Conservation (phyloP, 148 eudicot species). For the Cornus florida region DNA sequence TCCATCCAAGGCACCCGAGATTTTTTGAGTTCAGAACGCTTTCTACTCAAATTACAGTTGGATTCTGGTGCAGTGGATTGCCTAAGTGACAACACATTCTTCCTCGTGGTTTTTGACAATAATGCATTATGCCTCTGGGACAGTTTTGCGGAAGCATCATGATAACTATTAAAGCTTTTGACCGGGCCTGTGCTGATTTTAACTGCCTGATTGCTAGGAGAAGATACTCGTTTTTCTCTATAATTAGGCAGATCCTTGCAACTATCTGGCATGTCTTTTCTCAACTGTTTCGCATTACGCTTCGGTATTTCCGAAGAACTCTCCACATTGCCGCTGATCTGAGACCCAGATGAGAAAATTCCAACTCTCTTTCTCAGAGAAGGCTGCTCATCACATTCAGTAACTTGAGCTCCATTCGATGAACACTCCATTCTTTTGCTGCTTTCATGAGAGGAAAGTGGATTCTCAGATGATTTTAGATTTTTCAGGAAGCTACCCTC, state of each 20-base stretch:
- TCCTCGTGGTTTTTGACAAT: constrained; percentile 28
- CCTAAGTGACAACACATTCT: constrained; percentile 19
- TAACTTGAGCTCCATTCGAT: constrained; percentile 11
- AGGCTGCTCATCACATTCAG: constrained; percentile 17
- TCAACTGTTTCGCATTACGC: constrained; percentile 23
- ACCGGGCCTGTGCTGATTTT: constrained; percentile 16
- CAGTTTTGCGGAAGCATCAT: constrained; percentile 4
- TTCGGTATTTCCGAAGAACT: constrained; percentile 12
- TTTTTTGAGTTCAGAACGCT: constrained; percentile 17
- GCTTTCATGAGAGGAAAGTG: constrained; percentile 26
- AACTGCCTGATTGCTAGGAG: constrained; percentile 16
- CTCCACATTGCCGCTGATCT: constrained; percentile 17
- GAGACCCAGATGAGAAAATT: constrained; percentile 21
- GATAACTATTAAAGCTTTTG: constrained; percentile 16
- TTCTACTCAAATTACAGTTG: constrained; percentile 22
- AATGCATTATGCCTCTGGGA: constrained; percentile 14
- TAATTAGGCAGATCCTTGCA: constrained; percentile 9
- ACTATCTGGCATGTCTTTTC: constrained; percentile 23
- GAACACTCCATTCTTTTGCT: constrained; percentile 24
- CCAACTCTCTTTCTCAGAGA: constrained; percentile 22
- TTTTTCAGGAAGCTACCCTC: constrained; percentile 23
- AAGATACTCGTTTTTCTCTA: constrained; percentile 8
- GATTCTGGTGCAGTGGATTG: constrained; percentile 17
- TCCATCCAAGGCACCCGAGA: constrained; percentile 14
- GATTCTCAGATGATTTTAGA: constrained; percentile 25